Evolutionary conservation across 805 yeast genomes (phyloP), one percentile per base, ranked within the genome.

Genomic region (Ogataea minuta): DNA sequence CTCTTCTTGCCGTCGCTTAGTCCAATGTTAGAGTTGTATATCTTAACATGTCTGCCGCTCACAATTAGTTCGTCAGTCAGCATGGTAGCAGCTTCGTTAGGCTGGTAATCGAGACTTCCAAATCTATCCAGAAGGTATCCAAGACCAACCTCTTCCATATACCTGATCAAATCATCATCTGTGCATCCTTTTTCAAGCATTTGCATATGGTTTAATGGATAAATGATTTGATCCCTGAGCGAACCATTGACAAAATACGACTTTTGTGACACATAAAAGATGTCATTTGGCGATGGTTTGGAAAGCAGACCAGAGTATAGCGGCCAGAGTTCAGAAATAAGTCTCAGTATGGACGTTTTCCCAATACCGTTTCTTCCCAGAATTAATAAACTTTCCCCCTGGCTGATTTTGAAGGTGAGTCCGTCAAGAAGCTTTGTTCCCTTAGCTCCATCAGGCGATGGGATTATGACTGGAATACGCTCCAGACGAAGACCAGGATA

Each of bases 311-410:
- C 97, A 48, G 72, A 68, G 62, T 85, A 90, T 19, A 87, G 70
- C 10, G 98, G 96, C 97, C 97, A 90, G 45, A 90, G 68, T 15
- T 91, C 95, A 6, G 95, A 90, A 43, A 89, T 70, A 3, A 90
- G 72, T 46, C 96, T 70, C 36, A 89, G 79, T 49, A 90, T 82
- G 0, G 95, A 80, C 7, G 95, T 83, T 59, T 90, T 90, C 43
- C 98, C 98, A 52, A 83, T 75, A 11, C 96, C 95, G 54, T 90
- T 90, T 34, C 91, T 74, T 9, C 96, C 97, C 45, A 88, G 70
- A 25, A 90, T 81, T 45, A 90, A 72, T 36, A 89, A 65, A 56
- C 84, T 87, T 45, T 85, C 81, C 28, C 81, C 80, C 28, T 71
- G 72, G 42, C 65, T 68, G 26, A 84, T 70, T 48, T 73, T 80